Base-by-base conservation (phyloP, 352 stramenopile species). In the Pythium diclinum region DNA sequence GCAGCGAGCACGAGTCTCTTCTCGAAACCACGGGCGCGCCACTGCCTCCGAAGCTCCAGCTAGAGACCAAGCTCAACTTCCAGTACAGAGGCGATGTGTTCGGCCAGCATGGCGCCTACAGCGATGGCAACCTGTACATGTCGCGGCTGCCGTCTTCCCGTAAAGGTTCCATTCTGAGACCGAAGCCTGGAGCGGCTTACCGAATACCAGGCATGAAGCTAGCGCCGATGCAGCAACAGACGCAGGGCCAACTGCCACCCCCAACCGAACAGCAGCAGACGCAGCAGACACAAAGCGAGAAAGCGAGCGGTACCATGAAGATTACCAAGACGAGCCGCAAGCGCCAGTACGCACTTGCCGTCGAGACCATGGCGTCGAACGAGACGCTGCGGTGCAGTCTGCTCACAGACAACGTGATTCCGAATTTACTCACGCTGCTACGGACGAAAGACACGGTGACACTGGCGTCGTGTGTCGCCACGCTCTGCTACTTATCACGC, bases 1-100 rank as follows among this genome's bases (percentile, higher is more conserved):
- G 28, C n/a, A 56, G 53, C 14, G 51, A 67, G 21, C 17, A 48
- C 55, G 55, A 61, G 52, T 74, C 13, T 17, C 16, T 52, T 3
- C 61, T 68, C n/a, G 59, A 73, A 25, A 56, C 32, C n/a, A 61
- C 36, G n/a, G 21, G 32, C 30, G 47, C 59, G 7, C 21, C 32
- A 32, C 19, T 67, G 0, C 28, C 61, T 23, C 60, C 67, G 7
- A 38, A 28, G 11, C 38, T 63, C 17, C 66, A 64, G 32, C 65
- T 75, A 7, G 57, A 76, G 3, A 63, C 79, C 9, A 65, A 75
- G 11, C 73, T 75, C 63, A 81, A 79, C 13, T 92, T 90, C 63
- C 77, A 85, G 51, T 92, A 91, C 56, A 74, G 73, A 58, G 83
- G 83, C 40, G 83, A 92, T 49, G 67, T 88, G 10, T 92, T 92